A percentile compares a stretch with the other conserved stretches of the same genome.
Conservation (phyloP, 2,329 filamentous ascomycete genomes). For the Penicillium expansum region DNA sequence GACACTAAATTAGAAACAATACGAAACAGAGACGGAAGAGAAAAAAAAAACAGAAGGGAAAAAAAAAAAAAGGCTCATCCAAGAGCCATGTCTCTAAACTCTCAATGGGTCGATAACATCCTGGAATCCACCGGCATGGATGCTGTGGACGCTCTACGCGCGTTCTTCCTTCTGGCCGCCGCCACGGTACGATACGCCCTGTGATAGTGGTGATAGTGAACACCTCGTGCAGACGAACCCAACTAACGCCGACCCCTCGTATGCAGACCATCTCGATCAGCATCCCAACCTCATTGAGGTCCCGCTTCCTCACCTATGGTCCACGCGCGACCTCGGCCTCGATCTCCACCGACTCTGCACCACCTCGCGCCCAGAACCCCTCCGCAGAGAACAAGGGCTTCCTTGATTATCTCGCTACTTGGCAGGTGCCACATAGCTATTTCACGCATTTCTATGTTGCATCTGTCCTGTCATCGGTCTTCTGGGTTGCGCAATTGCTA, state of each 20-base stretch:
- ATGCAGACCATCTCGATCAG: conserved; percentile 50
- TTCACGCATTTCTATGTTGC: conserved; percentile 84
- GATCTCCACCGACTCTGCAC: conserved; percentile 15
- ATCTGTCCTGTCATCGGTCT: conserved; percentile 66
- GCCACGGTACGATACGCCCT: conserved; percentile 35
- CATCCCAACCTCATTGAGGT: conserved; percentile 50
- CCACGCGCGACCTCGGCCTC: conserved; percentile 46
- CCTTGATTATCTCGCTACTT: conserved; percentile 52
- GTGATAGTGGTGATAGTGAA: conserved; percentile 25
- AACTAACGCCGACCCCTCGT: conserved; percentile 9
- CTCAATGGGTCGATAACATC: conserved; percentile 14
- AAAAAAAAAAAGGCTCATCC: background rate
- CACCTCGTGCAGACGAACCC: conserved; percentile 31
- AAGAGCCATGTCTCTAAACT: conserved; percentile 10
- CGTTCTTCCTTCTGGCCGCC: conserved; percentile 39
- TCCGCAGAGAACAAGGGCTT: conserved; percentile 18
- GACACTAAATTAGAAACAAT: background rate
- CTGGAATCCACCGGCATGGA: conserved; percentile 17
- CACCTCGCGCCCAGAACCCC: conserved; percentile 1
- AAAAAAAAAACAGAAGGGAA: background rate
- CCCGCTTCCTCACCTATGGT: conserved; percentile 61
- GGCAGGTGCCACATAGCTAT: conserved; percentile 79
- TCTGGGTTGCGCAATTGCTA: conserved; percentile 69
- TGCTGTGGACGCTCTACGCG: conserved; percentile 34
- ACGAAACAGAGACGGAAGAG: background rate